A percentile compares a stretch with the other conserved stretches of the same genome.
Evolutionary conservation across 2,329 filamentous ascomycete species (phyloP).

Genomic region (Decorospora gaudefroyi): DNA sequence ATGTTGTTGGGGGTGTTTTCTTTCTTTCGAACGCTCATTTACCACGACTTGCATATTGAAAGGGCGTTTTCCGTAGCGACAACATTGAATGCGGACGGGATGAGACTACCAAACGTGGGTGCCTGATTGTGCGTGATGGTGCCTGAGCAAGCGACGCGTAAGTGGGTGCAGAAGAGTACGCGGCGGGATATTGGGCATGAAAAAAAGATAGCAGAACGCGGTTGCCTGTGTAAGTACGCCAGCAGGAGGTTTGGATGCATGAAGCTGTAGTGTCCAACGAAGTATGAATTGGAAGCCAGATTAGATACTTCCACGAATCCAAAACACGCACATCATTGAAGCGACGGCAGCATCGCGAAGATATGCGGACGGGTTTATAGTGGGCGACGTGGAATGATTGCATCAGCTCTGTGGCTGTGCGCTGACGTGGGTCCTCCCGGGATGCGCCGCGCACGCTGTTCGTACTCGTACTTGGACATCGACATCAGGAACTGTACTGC

Average conservation of each 20-base stretch:
- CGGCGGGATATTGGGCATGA: conserved; percentile 11
- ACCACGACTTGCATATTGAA: conserved; percentile 28
- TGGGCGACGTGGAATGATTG: no score
- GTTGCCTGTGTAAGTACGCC: conserved; percentile 11
- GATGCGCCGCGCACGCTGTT: no score
- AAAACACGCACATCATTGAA: no score
- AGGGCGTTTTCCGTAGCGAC: conserved; percentile 18
- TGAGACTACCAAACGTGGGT: conserved; percentile 12
- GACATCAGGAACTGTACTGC: no score
- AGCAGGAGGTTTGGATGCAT: no score
- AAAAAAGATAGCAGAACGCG: no score
- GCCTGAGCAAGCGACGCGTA: conserved; percentile 28
- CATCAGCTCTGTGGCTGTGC: conserved; percentile 31
- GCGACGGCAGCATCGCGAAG: no score
- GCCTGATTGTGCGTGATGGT: conserved; percentile 22
- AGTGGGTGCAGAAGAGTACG: conserved; percentile 16
- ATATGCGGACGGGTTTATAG: no score
- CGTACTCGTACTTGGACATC: no score
- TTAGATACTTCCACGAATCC: no score
- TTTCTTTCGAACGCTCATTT: conserved; percentile 34
- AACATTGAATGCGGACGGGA: conserved; percentile 22
- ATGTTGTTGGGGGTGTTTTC: conserved; percentile 20
- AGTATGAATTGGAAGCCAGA: no score
- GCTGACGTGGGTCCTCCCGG: conserved; percentile 7
- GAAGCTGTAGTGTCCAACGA: no score